A percentile compares a stretch with the other conserved stretches of the same genome.
Evolutionary conservation across 2,329 filamentous ascomycete species (phyloP).

Genomic region (Microdochium nivale): DNA sequence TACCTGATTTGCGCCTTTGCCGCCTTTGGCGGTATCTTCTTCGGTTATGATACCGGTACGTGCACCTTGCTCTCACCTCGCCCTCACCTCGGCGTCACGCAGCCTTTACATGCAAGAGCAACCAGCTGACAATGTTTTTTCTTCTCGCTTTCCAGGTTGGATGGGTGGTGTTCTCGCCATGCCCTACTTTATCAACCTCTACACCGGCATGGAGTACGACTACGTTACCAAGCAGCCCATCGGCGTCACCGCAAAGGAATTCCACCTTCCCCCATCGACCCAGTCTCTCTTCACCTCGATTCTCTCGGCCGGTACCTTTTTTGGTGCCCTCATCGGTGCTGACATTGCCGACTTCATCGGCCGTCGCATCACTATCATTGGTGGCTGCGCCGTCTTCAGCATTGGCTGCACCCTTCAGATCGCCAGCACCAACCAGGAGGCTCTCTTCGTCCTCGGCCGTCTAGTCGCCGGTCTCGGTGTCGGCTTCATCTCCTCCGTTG

Average conservation of each 20-base stretch:
- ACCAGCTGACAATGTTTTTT: slow-evolving; percentile 34
- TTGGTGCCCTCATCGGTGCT: slow-evolving; percentile 56
- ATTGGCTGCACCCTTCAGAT: slow-evolving; percentile 52
- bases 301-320: slow-evolving; percentile 56
- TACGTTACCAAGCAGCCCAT: slow-evolving; percentile 17
- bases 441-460: slow-evolving; percentile 53
- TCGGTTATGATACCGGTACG: slow-evolving; percentile 65
- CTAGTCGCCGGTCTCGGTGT: slow-evolving; percentile 57
- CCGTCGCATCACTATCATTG: slow-evolving; percentile 48
- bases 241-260: slow-evolving; percentile 16
- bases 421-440: slow-evolving; percentile 38
- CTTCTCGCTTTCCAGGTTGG: slow-evolving; percentile 28
- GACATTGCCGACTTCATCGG: slow-evolving; percentile 58
- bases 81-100: not conserved
- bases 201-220: slow-evolving; percentile 27
- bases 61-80: not conserved
- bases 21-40: slow-evolving; percentile 66
- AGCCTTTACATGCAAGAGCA: not conserved
- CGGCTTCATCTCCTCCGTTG: slow-evolving; percentile 59
- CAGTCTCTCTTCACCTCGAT: slow-evolving; percentile 59
- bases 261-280: slow-evolving; percentile 34
- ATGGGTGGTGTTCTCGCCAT: slow-evolving; percentile 39
- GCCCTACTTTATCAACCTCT: slow-evolving; percentile 28
- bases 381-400: slow-evolving; percentile 51
- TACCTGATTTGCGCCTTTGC: slow-evolving; percentile 64